Evolutionary conservation across 352 stramenopile species (phyloP).

Genomic region (Plasmopara halstedii): DNA sequence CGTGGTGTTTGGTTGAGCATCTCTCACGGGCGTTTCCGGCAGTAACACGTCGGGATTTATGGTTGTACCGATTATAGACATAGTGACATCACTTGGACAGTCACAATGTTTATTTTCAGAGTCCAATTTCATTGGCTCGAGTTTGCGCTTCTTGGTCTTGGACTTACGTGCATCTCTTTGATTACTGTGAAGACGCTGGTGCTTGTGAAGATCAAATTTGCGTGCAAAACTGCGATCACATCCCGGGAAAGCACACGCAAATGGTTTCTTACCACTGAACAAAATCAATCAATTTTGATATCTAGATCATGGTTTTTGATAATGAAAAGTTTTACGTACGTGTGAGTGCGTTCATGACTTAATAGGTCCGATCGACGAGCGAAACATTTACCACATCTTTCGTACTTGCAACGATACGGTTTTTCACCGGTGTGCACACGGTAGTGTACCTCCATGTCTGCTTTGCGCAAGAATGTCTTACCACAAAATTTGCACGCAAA

Average conservation of each 20-base stretch:
- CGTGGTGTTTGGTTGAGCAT: slow-evolving; percentile 2
- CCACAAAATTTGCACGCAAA: slow-evolving; percentile 56
- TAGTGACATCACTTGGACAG: slow-evolving; percentile 20
- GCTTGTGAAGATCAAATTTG: slow-evolving; percentile 69
- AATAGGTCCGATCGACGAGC: slow-evolving; percentile 64
- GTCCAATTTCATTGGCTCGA: slow-evolving; percentile 6
- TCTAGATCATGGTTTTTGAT: not conserved
- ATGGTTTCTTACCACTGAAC: slow-evolving; percentile 53
- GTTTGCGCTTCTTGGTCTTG: slow-evolving; percentile 31
- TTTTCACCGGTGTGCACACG: slow-evolving; percentile 74
- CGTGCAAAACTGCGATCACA: slow-evolving; percentile 47
- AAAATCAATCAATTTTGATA: not conserved
- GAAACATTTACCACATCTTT: slow-evolving; percentile 51
- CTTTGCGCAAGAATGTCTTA: slow-evolving; percentile 61
- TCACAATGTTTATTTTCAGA: slow-evolving; percentile 17
- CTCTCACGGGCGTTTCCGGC: slow-evolving; percentile 1
- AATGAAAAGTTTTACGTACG: slow-evolving; percentile 15
- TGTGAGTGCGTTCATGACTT: slow-evolving; percentile 69
- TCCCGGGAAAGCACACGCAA: slow-evolving; percentile 38
- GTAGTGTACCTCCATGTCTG: slow-evolving; percentile 68
- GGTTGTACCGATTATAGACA: slow-evolving; percentile 6
- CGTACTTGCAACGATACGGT: slow-evolving; percentile 51
- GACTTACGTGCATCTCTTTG: slow-evolving; percentile 7
- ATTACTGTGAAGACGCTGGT: slow-evolving; percentile 46
- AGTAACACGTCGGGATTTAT: slow-evolving; percentile 13